Percentiles rank a stretch among this genome's conserved stretches.
Evolutionary conservation across 2,329 filamentous ascomycete species (phyloP).

Genomic region (Stromatinia cepivora): DNA sequence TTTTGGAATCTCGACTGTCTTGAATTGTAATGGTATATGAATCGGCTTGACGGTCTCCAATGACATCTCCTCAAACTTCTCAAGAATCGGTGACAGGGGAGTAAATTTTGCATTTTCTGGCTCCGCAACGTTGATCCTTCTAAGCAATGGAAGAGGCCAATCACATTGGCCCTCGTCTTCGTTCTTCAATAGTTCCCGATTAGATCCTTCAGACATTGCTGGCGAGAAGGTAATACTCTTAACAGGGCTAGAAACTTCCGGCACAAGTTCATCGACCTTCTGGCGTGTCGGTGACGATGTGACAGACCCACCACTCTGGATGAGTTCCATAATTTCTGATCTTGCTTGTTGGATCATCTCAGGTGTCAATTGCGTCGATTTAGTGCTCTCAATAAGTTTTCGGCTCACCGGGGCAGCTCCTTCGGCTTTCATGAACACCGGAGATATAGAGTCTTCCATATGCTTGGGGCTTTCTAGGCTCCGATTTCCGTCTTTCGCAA

Average conservation of each 20-base stretch:
- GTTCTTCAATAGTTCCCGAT: background rate
- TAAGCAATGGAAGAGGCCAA: background rate
- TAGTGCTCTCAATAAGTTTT: background rate
- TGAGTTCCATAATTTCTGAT: background rate
- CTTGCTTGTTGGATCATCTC: background rate
- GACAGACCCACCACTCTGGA: background rate
- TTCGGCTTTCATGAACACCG: background rate
- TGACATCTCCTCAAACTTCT: background rate
- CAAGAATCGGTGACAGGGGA: background rate
- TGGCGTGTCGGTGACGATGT: fast-evolving
- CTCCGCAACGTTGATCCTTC: background rate
- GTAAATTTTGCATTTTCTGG: background rate
- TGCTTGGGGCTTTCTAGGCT: background rate
- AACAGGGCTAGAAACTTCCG: background rate
- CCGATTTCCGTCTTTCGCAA: too few species aligned
- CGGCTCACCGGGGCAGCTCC: too few species aligned
- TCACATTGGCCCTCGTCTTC: background rate
- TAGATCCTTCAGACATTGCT: too few species aligned
- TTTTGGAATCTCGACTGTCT: background rate
- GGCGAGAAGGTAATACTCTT: background rate
- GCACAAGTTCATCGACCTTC: too few species aligned
- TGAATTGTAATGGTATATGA: background rate
- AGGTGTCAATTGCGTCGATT: background rate
- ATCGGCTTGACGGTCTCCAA: background rate
- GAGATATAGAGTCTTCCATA: background rate